Evolutionary conservation across 192 early-diverging fungal genomes (phyloP).

Genomic region (Mortierella antarctica): DNA sequence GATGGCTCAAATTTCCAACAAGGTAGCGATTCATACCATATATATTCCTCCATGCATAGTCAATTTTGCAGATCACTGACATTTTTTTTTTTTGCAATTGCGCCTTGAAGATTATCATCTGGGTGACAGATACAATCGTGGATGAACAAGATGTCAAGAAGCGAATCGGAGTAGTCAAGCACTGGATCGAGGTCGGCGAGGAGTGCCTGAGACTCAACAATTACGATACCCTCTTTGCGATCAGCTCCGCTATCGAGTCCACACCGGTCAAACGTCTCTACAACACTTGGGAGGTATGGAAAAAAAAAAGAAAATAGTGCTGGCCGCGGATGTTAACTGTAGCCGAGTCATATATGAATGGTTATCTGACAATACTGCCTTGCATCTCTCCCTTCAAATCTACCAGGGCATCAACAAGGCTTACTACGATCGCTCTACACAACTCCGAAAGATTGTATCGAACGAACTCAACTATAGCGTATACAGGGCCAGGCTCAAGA

Average conservation of each 20-base stretch:
- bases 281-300: conserved; percentile 51
- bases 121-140: conserved; percentile 80
- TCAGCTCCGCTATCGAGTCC: conserved; percentile 42
- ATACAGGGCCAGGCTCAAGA: conserved; percentile 40
- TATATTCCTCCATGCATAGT: neutral
- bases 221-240: conserved; percentile 44
- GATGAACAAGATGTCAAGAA: conserved; percentile 75
- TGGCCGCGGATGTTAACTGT: neutral
- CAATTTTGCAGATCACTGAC: conserved; percentile 33
- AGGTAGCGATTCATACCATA: conserved; percentile 68
- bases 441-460: conserved; percentile 34
- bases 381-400: no score
- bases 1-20: conserved; percentile 76
- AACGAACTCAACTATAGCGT: conserved; percentile 34
- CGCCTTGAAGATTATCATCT: conserved; percentile 22
- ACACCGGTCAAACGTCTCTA: conserved; percentile 36
- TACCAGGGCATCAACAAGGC: conserved; percentile 35
- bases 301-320: neutral
- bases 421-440: conserved; percentile 27
- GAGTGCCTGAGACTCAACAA: conserved; percentile 49
- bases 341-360: no score
- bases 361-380: no score
- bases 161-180: conserved; percentile 74
- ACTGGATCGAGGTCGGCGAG: conserved; percentile 83
- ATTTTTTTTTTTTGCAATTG: neutral